phyloP scores from a whole-genome alignment of 2,329 filamentous ascomycete species.

The Colletotrichum eremochloae region DNA sequence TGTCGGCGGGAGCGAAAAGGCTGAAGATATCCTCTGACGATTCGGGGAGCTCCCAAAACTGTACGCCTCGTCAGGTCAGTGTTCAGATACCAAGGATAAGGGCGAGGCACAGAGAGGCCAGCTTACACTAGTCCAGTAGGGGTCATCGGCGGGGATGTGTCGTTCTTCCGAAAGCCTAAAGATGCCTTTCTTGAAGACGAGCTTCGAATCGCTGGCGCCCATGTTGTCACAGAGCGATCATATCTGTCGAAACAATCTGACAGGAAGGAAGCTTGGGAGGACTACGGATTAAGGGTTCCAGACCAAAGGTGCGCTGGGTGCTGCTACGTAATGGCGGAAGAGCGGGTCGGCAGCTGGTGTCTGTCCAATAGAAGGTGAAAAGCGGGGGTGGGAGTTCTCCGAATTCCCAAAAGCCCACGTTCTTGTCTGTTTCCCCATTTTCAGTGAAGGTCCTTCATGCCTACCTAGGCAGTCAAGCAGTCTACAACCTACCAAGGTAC shows the following conservation, averaged over 20 bases:
- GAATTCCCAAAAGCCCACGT: slow-evolving; percentile 15
- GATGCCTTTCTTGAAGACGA: slow-evolving; percentile 98
- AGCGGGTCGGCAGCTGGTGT: slow-evolving; percentile 8
- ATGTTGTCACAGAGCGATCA: slow-evolving; percentile 63
- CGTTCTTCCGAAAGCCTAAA: slow-evolving; percentile 95
- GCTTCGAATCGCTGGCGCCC: slow-evolving; percentile 98
- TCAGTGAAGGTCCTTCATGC: not conserved
- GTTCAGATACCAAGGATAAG: not conserved
- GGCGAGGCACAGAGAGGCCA: slow-evolving; percentile 29
- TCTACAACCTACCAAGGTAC: not conserved
- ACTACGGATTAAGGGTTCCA: slow-evolving; percentile 27
- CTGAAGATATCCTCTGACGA: slow-evolving; percentile 97
- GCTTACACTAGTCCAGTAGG: slow-evolving; percentile 89
- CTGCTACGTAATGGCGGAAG: slow-evolving; percentile 41
- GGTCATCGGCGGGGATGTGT: slow-evolving; percentile 87
- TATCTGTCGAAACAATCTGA: slow-evolving; percentile 36
- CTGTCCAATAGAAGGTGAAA: slow-evolving; percentile 30
- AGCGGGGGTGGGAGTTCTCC: slow-evolving; percentile 31
- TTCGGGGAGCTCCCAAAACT: slow-evolving; percentile 99
- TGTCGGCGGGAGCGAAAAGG: slow-evolving; percentile 89
- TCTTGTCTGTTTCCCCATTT: slow-evolving; percentile 5
- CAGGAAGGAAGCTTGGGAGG: slow-evolving; percentile 32
- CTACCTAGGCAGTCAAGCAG: too few relatives aligned
- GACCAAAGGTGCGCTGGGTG: slow-evolving; percentile 31
- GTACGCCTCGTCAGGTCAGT: slow-evolving; percentile 29